These are phyloP conservation scores for Naganishia friedmannii DNA, from an alignment of 768 basidiomycete genomes.

Conservation along the genomic window DNA sequence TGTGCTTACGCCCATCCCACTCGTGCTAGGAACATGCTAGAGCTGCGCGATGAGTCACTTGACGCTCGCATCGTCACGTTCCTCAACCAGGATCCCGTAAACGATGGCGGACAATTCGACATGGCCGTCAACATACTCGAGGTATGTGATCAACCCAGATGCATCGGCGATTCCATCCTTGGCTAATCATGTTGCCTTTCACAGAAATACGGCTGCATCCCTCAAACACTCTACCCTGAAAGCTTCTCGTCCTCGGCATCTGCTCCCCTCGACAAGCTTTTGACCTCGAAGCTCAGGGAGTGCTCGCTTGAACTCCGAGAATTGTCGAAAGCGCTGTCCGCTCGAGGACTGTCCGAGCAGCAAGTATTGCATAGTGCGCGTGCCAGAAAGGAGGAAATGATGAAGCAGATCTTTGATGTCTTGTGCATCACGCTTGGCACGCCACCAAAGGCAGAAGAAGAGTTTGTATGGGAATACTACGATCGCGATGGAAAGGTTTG, in stretches of 20 bases:
- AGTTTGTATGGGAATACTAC: constrained; percentile 84
- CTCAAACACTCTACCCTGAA: constrained; percentile 75
- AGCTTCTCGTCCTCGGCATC: constrained; percentile 76
- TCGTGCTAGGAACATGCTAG: constrained; percentile 61
- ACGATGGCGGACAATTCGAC: constrained; percentile 93
- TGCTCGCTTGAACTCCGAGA: constrained; percentile 76
- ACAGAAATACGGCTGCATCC: constrained; percentile 79
- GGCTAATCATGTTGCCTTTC: constrained; percentile 32
- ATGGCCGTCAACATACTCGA: constrained; percentile 73
- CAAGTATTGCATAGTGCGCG: constrained; percentile 59
- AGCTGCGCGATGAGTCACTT: constrained; percentile 72
- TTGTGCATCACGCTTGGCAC: constrained; percentile 82
- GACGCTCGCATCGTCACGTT: constrained; percentile 79
- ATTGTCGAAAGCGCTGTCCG: constrained; percentile 59
- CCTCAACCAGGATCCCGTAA: constrained; percentile 72
- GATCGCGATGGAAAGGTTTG: constrained; percentile 71
- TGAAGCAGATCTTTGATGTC: constrained; percentile 78
- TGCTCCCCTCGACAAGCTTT: constrained; percentile 66
- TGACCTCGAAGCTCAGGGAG: constrained; percentile 89
- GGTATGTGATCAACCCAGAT: constrained; percentile 49
- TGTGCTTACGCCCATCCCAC: neutral
- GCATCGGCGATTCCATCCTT: neutral
- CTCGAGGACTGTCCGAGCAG: constrained; percentile 51
- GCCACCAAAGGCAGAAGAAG: constrained; percentile 68
- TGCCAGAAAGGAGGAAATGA: constrained; percentile 76